Percentiles rank a stretch among this genome's conserved stretches.
phyloP scores from a whole-genome alignment of 2,329 filamentous ascomycete species.

The Colletotrichum agaves region DNA sequence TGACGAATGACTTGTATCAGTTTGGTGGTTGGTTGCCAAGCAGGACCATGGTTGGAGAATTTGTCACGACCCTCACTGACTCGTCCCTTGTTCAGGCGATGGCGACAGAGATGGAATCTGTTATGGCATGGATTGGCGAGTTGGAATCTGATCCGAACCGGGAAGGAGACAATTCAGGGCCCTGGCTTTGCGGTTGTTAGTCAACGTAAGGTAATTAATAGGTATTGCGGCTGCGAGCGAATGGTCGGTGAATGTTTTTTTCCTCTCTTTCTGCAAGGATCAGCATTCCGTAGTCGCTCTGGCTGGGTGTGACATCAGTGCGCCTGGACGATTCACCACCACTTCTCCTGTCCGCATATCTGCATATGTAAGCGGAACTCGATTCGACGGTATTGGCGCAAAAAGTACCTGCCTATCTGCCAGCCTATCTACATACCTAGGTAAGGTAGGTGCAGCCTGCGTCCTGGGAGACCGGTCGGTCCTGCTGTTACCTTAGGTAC shows the following conservation, averaged over 20 bases:
- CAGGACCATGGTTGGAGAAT: slow-evolving; percentile 29
- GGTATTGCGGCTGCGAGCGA: neutral
- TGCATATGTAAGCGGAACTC: slow-evolving; percentile 34
- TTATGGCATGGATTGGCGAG: slow-evolving; percentile 15
- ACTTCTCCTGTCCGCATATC: no score
- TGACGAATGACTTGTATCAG: slow-evolving; percentile 18
- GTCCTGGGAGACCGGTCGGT: neutral
- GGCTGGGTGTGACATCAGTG: slow-evolving; percentile 32
- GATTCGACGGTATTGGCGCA: slow-evolving; percentile 23
- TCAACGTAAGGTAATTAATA: neutral
- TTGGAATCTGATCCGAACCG: slow-evolving; percentile 10
- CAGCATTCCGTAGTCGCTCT: slow-evolving; percentile 9
- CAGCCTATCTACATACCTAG: no score
- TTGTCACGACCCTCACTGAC: slow-evolving; percentile 29
- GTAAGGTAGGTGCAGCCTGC: no score
- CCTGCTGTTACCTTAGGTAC: slow-evolving; percentile 24
- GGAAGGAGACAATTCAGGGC: neutral
- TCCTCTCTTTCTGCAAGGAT: slow-evolving; percentile 13
- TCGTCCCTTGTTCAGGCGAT: slow-evolving; percentile 23
- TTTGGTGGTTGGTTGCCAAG: slow-evolving; percentile 11
- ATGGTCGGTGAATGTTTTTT: slow-evolving; percentile 27
- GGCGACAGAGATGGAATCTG: slow-evolving; percentile 5
- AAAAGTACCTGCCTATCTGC: neutral
- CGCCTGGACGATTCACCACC: slow-evolving; percentile 9
- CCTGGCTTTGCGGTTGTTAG: neutral